Evolutionary conservation across 495 filamentous ascomycete genomes (phyloP).

Genomic region (Achaetomiella virescens): DNA sequence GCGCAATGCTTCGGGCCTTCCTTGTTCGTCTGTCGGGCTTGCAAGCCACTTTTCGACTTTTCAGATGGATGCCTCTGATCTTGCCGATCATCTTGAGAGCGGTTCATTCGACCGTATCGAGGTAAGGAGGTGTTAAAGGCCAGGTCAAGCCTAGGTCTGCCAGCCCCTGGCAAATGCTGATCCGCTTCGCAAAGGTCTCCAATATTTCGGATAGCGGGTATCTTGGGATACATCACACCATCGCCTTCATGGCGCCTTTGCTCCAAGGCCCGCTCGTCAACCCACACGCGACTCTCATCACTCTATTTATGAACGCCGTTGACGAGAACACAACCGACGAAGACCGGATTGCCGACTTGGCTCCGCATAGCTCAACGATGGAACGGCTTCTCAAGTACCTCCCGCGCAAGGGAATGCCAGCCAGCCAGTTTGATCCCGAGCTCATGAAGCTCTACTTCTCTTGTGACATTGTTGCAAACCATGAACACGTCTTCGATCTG

Average conservation of each 20-base stretch:
- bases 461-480: background rate
- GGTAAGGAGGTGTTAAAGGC: no score
- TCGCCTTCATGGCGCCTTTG: conserved; percentile 12
- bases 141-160: no score
- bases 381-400: background rate
- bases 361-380: background rate
- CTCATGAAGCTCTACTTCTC: background rate
- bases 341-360: background rate
- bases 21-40: background rate
- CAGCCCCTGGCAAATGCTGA: background rate
- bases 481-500: background rate
- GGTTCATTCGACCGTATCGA: background rate
- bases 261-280: conserved; percentile 19
- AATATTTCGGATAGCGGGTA: background rate
- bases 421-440: background rate
- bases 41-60: background rate
- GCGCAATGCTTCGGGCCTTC: background rate
- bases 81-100: background rate
- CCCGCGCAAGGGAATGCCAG: background rate
- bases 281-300: conserved; percentile 27
- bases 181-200: background rate
- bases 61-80: background rate
- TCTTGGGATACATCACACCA: background rate
- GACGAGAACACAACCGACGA: conserved; percentile 11
- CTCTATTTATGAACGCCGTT: conserved; percentile 26